Evolutionary conservation across 208 protist species (phyloP).

Genomic region (Leishmania amazonensis): DNA sequence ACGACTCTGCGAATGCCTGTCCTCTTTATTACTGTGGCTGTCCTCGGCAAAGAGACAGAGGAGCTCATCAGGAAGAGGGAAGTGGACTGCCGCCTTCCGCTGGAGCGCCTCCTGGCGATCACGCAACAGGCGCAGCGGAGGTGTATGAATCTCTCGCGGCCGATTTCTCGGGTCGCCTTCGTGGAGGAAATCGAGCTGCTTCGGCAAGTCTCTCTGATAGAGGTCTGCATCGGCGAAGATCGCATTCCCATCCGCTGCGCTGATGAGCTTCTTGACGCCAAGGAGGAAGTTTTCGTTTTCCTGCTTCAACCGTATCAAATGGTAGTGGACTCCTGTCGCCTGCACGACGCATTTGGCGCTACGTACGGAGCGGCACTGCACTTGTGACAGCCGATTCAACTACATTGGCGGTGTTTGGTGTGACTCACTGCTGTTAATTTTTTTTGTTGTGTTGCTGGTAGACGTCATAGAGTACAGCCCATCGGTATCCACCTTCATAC

Average conservation of each 20-base stretch:
- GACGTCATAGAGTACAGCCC: background rate
- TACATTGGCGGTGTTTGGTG: background rate
- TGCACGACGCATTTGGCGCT: conserved; percentile 73
- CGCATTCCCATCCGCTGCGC: conserved; percentile 63
- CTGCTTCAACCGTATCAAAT: conserved; percentile 84
- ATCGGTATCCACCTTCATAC: no score
- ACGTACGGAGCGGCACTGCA: conserved; percentile 27
- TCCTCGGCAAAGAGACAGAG: conserved; percentile 75
- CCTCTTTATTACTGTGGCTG: conserved; percentile 69
- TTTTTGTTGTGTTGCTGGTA: background rate
- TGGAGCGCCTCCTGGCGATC: conserved; percentile 59
- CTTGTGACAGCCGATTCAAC: conserved; percentile 9
- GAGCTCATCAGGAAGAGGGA: conserved; percentile 45
- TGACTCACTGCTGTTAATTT: background rate
- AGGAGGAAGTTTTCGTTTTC: conserved; percentile 70
- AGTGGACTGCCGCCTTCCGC: conserved; percentile 53
- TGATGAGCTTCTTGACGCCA: conserved; percentile 52
- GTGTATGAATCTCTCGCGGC: conserved; percentile 18
- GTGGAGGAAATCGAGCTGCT: conserved; percentile 75
- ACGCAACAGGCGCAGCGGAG: conserved; percentile 43
- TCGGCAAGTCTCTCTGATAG: conserved; percentile 77
- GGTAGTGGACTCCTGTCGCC: conserved; percentile 74
- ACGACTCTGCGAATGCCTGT: conserved; percentile 65
- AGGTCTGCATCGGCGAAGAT: conserved; percentile 80
- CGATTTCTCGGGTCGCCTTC: conserved; percentile 40